A percentile compares a stretch with the other conserved stretches of the same genome.
These are phyloP conservation scores for Gossypium bickii DNA, from an alignment of 345 rosid species.

Conservation along the genomic window DNA sequence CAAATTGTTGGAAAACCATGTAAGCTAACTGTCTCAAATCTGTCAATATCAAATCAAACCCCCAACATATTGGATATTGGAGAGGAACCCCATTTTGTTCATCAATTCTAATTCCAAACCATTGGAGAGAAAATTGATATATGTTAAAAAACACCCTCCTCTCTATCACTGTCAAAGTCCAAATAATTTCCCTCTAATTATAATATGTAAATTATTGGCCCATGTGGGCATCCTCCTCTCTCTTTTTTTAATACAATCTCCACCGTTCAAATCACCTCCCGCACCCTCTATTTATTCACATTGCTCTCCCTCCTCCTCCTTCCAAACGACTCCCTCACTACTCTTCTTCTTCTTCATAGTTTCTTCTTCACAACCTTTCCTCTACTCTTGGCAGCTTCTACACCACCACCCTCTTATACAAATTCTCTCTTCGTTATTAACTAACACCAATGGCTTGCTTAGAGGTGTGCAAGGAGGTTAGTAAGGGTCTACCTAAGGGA, in stretches of 20 bases:
- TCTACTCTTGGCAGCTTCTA: conserved; percentile 9
- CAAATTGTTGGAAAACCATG: conserved; percentile 4
- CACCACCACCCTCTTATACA: not conserved
- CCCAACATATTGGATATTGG: conserved; percentile 2
- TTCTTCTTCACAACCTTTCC: not conserved
- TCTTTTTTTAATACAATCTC: conserved; percentile 19
- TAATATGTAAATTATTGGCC: conserved; percentile 22
- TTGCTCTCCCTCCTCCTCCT: not conserved
- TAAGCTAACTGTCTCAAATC: not conserved
- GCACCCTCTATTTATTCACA: conserved; percentile 34
- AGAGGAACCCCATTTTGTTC: conserved; percentile 1
- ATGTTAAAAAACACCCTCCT: not conserved
- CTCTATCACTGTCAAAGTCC: not conserved
- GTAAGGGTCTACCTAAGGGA: conserved; percentile 5
- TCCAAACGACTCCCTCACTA: not conserved
- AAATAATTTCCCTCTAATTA: conserved; percentile 8
- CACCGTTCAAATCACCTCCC: conserved; percentile 30
- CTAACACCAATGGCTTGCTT: conserved; percentile 40
- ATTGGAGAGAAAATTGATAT: not conserved
- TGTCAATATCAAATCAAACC: conserved; percentile 20
- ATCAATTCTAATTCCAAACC: not conserved
- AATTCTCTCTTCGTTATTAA: not conserved
- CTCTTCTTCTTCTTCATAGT: not conserved
- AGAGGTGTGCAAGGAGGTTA: conserved; percentile 44
- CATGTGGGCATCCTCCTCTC: conserved; percentile 22